Conservation (phyloP, 805 yeast species). For the Yarrowia yakushimensis region DNA sequence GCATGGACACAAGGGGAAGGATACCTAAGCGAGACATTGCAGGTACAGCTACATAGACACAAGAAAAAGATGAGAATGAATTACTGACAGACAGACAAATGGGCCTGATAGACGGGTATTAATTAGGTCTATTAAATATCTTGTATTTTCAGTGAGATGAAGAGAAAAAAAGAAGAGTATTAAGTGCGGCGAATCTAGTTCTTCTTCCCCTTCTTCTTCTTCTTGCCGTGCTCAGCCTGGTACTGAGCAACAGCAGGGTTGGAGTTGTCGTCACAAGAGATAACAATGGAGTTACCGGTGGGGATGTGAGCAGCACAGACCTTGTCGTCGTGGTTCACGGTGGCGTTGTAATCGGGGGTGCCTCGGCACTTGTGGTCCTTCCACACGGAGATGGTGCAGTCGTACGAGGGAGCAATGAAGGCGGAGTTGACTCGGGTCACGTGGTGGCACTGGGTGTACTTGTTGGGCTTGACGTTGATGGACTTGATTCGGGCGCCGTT, state of each 20-base stretch:
- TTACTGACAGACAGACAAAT: background rate
- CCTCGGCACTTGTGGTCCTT: conserved; percentile 25
- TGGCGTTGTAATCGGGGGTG: conserved; percentile 20
- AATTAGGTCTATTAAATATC: conserved; percentile 19
- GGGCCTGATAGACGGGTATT: background rate
- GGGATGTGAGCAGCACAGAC: conserved; percentile 20
- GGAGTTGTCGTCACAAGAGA: conserved; percentile 18
- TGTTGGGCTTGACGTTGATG: conserved; percentile 25
- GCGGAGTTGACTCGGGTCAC: background rate
- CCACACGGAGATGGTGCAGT: conserved; percentile 22
- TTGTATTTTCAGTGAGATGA: conserved; percentile 2
- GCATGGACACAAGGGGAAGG: no score
- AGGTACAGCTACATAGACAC: background rate
- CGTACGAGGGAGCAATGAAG: conserved; percentile 20
- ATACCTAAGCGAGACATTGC: no score
- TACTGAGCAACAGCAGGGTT: conserved; percentile 5
- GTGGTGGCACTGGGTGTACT: conserved; percentile 21
- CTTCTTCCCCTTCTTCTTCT: conserved; percentile 7
- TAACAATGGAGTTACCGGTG: conserved; percentile 6
- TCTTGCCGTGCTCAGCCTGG: conserved; percentile 3
- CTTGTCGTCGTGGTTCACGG: conserved; percentile 20
- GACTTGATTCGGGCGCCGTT: conserved; percentile 25
- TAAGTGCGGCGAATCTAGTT: background rate
- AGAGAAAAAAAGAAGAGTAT: background rate
- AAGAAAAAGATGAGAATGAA: background rate